Conservation (phyloP, 75 land plant species). For the Cupressus sempervirens region DNA sequence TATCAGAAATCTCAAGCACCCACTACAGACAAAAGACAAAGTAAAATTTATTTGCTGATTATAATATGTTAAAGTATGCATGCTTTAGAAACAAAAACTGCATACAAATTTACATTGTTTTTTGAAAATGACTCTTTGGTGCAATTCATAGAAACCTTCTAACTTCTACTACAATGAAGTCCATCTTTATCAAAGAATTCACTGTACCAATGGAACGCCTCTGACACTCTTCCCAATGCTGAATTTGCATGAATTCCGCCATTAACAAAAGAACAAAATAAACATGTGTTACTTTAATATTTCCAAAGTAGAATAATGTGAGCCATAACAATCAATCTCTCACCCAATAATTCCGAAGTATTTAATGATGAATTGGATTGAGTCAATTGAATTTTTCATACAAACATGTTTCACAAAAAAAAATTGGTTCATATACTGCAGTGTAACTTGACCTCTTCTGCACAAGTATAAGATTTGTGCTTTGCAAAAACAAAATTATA, state of each 20-base stretch:
- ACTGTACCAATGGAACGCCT: slow-evolving; percentile 77
- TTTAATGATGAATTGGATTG: not conserved
- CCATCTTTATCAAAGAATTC: slow-evolving; percentile 9
- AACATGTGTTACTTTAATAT: not conserved
- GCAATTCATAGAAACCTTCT: not conserved
- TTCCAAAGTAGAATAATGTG: not conserved
- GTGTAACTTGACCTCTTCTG: not conserved
- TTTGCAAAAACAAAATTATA: not conserved
- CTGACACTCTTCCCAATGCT: slow-evolving; percentile 85
- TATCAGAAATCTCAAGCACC: slow-evolving; percentile 94
- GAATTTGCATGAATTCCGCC: slow-evolving; percentile 14
- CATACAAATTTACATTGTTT: not conserved
- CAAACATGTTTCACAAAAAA: not conserved
- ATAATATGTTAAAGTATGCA: not conserved
- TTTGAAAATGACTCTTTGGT: not conserved
- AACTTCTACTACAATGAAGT: not conserved
- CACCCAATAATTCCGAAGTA: not conserved
- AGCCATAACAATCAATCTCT: not conserved
- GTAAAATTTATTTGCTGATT: not conserved
- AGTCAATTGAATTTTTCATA: not conserved
- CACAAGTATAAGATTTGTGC: not conserved
- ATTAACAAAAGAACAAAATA: not conserved
- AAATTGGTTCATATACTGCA: not conserved
- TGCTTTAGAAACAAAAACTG: slow-evolving; percentile 8
- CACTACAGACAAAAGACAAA: slow-evolving; percentile 40